phyloP scores from a whole-genome alignment of 2,329 filamentous ascomycete species.

The Colletotrichum orbiculare region DNA sequence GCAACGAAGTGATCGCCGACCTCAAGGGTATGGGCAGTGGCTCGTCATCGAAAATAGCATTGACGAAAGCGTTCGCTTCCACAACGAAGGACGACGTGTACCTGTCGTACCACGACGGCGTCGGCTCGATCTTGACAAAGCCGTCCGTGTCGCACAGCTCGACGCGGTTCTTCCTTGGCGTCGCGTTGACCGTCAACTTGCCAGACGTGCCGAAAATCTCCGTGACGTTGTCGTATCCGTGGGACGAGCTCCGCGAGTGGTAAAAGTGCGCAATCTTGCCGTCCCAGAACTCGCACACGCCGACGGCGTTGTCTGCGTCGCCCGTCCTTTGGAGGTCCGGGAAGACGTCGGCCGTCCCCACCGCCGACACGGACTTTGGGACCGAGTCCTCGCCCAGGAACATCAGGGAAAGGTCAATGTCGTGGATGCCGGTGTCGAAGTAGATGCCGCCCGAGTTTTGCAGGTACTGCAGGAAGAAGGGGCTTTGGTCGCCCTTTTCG shows the following conservation, averaged over 20 bases:
- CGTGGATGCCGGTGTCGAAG: conserved; percentile 77
- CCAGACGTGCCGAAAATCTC: conserved; percentile 54
- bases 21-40: conserved; percentile 36
- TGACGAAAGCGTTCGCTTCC: conserved; percentile 41
- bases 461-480: conserved; percentile 76
- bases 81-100: conserved; percentile 43
- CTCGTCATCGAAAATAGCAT: conserved; percentile 34
- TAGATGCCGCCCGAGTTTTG: conserved; percentile 75
- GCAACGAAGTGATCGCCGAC: conserved; percentile 31
- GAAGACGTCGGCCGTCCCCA: background rate
- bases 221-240: conserved; percentile 55
- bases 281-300: conserved; percentile 55
- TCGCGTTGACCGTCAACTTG: conserved; percentile 48
- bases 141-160: conserved; percentile 40
- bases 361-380: background rate
- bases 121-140: conserved; percentile 38
- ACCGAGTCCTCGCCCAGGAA: conserved; percentile 14
- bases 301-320: conserved; percentile 57
- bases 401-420: conserved; percentile 55
- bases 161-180: conserved; percentile 42
- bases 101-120: conserved; percentile 42
- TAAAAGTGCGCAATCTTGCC: conserved; percentile 57
- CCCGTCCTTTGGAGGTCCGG: conserved; percentile 1
- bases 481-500: conserved; percentile 71
- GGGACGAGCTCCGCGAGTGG: conserved; percentile 52